Conservation (phyloP, 75 land plant genomes). For the Pinus tabuliformis region DNA sequence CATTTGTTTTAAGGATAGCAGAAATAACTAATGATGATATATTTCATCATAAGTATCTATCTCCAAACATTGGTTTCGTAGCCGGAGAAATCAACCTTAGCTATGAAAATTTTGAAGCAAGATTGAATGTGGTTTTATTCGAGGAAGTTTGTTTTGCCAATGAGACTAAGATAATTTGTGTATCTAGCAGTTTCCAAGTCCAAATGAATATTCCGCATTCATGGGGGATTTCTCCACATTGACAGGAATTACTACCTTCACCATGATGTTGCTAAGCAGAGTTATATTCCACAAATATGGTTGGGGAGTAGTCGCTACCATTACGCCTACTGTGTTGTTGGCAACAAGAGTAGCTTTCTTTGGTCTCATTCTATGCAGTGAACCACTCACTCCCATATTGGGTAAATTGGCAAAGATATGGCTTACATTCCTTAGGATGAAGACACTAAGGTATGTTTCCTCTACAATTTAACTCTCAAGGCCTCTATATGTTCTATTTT, state of each 20-base stretch:
- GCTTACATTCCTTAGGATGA: slow-evolving; percentile 98
- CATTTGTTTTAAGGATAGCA: neutral
- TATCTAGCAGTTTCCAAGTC: slow-evolving; percentile 84
- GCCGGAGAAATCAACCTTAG: neutral
- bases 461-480: neutral
- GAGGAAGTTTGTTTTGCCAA: neutral
- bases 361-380: slow-evolving; percentile 82
- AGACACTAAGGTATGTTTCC: slow-evolving; percentile 80
- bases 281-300: slow-evolving; percentile 21
- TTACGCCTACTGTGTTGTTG: slow-evolving; percentile 91
- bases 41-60: neutral
- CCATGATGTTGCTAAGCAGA: too few species aligned
- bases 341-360: slow-evolving; percentile 95
- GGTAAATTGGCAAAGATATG: slow-evolving; percentile 91
- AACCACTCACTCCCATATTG: slow-evolving; percentile 69
- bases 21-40: too few species aligned
- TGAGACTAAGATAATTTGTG: neutral
- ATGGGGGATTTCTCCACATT: slow-evolving; percentile 44
- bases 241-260: too few species aligned
- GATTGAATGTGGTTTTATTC: neutral
- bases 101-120: neutral
- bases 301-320: slow-evolving; percentile 96
- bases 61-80: neutral
- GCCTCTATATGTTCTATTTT: neutral
- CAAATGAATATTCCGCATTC: slow-evolving; percentile 95